Base-by-base conservation (phyloP, 2,329 filamentous ascomycete genomes). In the Cordyceps fumosorosea region DNA sequence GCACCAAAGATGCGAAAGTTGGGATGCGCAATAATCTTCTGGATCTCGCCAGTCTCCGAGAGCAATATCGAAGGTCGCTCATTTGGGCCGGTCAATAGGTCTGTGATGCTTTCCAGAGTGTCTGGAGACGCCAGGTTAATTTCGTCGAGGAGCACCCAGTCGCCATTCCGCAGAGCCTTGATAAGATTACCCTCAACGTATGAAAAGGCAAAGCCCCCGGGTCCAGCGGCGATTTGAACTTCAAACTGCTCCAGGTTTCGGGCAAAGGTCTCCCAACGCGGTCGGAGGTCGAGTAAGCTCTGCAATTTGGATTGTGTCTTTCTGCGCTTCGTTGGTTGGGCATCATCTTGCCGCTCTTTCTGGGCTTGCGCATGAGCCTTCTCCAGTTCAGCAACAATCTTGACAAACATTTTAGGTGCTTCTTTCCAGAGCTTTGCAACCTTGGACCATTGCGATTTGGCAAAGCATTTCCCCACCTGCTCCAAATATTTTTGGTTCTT, bases 181-280 rank as follows among this genome's bases (percentile, higher is more conserved):
- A 99, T 89, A 65, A 99, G 89, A 69, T 96, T 96, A 65, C 95
- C 93, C 74, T 99, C 95, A 0, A 98, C 85, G 71, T 99, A 99
- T 0, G 91, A 91, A 75, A 99, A 99, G 0, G 93, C 91, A 73
- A 98, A 96, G 2, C 81, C 84, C 68, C 91, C 84, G 44, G 86
- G 84, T 61, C 90, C 81, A 69, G 88, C 85, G 60, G 88, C 81
- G 62, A 96, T 77, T 77, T 96, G 91, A 4, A 89, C 81, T 66
- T 96, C 89, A 62, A 98, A 90, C 68, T 91, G 87, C 60, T 87
- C 84, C 18, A 96, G 77, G 65, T 87, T 89, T 22, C 81, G 79
- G 0, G 88, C 83, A 71, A 99, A 98, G 10, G 81, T 80, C 51
- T 91, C 85, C 96, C 96, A 99, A 65, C 90, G 84, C 5, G 84